Base-by-base conservation (phyloP, 1,284 basidiomycete genomes). In the Wolfiporia cocos region DNA sequence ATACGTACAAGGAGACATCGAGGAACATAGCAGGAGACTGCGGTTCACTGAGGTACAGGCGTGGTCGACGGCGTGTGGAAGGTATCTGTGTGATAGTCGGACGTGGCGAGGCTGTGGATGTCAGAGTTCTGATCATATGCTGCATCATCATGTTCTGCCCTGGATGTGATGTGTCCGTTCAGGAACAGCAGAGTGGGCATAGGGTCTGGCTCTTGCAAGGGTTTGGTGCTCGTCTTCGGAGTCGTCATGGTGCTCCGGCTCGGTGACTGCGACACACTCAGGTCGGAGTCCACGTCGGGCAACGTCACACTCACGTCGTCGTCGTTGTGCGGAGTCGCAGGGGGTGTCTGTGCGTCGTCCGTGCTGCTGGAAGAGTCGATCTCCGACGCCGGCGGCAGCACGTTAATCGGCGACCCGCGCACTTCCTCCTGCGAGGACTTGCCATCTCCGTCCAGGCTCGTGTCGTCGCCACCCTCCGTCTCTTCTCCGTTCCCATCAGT, bases 21-120 rank as follows among this genome's bases (percentile, higher is more conserved):
- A 18, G 39, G 34, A 15, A 10, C 7, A 15, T 5, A 34, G 4
- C n/a, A n/a, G n/a, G n/a, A n/a, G n/a, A n/a, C n/a, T n/a, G n/a
- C n/a, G n/a, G 30, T 26, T 42, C 20, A 46, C 18, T 35, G 35
- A 29, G 44, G 40, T 37, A 52, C 41, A 5, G 56, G 59, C 11
- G 58, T 59, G 12, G 56, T 56, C 19, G 57, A 48, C 2, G 49
- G 55, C 9, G 58, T 57, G 15, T 52, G 43, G 38, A 52, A 59
- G 5, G 39, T 35, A 18, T 57, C 57, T 29, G 55, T 51, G 6
- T 46, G 44, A 17, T 43, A 39, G 15, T 51, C 52, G 7, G 46
- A 47, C 12, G 49, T 48, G 11, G 49, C 45, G 19, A 48, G 12
- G 30, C 48, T 49, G 10, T 34, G 40, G 14, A 34, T 17, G 29